Conservation (phyloP, 2,329 filamentous ascomycete genomes). For the Xenosphaeropsis pyriputrescens region DNA sequence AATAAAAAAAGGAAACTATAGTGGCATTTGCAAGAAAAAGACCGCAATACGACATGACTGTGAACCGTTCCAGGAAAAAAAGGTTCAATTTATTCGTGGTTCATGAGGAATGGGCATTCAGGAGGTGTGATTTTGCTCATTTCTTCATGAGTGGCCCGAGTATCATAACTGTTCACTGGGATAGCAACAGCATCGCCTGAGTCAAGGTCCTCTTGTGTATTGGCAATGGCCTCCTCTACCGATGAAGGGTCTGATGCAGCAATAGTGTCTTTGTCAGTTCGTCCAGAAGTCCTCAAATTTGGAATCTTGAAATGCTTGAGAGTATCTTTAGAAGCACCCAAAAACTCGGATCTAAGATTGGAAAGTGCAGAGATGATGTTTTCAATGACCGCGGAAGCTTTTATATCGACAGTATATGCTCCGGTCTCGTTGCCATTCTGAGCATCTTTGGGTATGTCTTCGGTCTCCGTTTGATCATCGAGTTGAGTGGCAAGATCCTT, state of each 20-base stretch:
- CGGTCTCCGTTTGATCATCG: background rate
- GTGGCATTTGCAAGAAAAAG: too few relatives aligned
- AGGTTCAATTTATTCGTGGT: slow-evolving; percentile 3
- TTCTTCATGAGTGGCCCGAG: slow-evolving; percentile 2
- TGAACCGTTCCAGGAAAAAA: too few relatives aligned
- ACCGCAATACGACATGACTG: too few relatives aligned
- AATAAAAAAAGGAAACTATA: too few relatives aligned
- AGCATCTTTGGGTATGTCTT: background rate
- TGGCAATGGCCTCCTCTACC: background rate
- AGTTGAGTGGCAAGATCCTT: slow-evolving; percentile 7
- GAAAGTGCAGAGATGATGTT: background rate
- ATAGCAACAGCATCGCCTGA: slow-evolving; percentile 2
- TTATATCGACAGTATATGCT: background rate
- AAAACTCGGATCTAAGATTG: background rate
- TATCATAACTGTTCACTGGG: background rate
- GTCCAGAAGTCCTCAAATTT: background rate
- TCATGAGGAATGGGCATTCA: slow-evolving; percentile 6
- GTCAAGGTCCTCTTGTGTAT: background rate
- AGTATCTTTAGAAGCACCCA: background rate
- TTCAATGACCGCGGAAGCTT: background rate
- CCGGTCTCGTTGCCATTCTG: background rate
- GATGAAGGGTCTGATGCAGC: background rate
- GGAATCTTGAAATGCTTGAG: background rate
- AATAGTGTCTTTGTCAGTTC: background rate
- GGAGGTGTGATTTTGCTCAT: slow-evolving; percentile 3